These are phyloP conservation scores for Candida nanaspora DNA, from an alignment of 805 yeast genomes.

Conservation along the genomic window DNA sequence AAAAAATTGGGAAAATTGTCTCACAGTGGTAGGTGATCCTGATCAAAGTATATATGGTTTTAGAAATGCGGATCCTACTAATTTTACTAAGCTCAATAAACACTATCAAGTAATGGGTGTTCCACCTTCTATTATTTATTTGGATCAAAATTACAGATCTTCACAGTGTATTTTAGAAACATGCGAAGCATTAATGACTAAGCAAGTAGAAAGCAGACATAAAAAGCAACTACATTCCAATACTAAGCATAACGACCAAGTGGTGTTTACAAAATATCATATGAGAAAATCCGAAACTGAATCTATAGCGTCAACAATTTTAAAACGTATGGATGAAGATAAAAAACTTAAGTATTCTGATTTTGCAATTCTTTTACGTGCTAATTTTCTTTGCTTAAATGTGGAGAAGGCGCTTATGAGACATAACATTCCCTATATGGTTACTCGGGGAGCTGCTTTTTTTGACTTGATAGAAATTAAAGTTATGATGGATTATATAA, in stretches of 20 bases:
- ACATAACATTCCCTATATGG: constrained; percentile 52
- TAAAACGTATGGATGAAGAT: constrained; percentile 37
- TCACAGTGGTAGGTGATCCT: constrained; percentile 93
- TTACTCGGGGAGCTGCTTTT: constrained; percentile 69
- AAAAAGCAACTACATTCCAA: constrained; percentile 42
- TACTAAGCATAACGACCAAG: constrained; percentile 29
- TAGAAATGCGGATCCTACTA: constrained; percentile 67
- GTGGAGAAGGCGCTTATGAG: constrained; percentile 59
- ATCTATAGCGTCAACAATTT: constrained; percentile 50
- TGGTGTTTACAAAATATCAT: constrained; percentile 34
- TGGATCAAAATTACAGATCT: constrained; percentile 77
- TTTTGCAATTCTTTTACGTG: constrained; percentile 65
- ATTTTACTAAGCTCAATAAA: constrained; percentile 50
- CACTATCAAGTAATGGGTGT: constrained; percentile 17
- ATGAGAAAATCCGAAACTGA: constrained; percentile 49
- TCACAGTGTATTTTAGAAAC: constrained; percentile 55
- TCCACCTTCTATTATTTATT: constrained; percentile 28
- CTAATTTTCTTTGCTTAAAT: constrained; percentile 51
- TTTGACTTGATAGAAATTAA: constrained; percentile 73
- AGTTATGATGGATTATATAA: constrained; percentile 54
- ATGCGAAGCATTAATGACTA: constrained; percentile 60
- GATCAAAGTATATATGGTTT: constrained; percentile 93
- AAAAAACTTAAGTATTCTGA: constrained; percentile 43
- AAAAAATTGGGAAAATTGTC: constrained; percentile 38
- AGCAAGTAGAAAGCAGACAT: constrained; percentile 38